Base-by-base conservation (phyloP, 371 early-diverging fungal species). In the Circinella minor region DNA sequence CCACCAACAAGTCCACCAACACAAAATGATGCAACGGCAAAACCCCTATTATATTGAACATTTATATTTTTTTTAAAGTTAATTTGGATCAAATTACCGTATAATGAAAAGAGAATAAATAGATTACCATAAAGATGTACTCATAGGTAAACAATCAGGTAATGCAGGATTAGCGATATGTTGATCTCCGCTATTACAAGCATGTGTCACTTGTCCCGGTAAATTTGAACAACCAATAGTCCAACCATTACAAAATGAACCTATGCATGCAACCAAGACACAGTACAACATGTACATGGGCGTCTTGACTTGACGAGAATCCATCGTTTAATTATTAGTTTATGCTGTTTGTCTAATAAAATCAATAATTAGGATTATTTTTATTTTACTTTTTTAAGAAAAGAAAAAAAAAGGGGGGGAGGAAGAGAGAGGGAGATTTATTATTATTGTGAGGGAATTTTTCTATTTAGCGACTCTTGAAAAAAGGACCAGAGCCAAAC, bases 1-100 rank as follows among this genome's bases (percentile, higher is more conserved):
- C 88, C 92, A 20, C 92, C 93, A 1, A 85, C 49, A 18, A 91
- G 69, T 3, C 93, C 95, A 46, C 93, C 92, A 8, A 91, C 66
- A 36, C 87, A 81, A 57, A 86, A 86, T 17, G 86, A 75, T 0
- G 88, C 85, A 14, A 88, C 86, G 0, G 89, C 84, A 57, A 91
- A 73, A 14, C 86, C 89, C 81, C 78, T 86, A 83, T 69, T 54
- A 68, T 17, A 37, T n/a, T 54, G 34, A 48, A 6, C 11, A 6
- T n/a, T n/a, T n/a, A 9, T 43, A 34, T 11, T 54, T 37, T 65
- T 20, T 65, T 36, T 20, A 17, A 27, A 7, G 10, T 39, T 51
- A 18, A 8, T 66, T 57, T 57, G 7, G 4, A 36, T 43, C 3
- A 9, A 6, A 1, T 11, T 43, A 43, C 11, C 1, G 9, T 43